Percentiles rank a stretch among this genome's conserved stretches.
Conservation (phyloP, 2,329 filamentous ascomycete genomes). For the Huntiella savannae region DNA sequence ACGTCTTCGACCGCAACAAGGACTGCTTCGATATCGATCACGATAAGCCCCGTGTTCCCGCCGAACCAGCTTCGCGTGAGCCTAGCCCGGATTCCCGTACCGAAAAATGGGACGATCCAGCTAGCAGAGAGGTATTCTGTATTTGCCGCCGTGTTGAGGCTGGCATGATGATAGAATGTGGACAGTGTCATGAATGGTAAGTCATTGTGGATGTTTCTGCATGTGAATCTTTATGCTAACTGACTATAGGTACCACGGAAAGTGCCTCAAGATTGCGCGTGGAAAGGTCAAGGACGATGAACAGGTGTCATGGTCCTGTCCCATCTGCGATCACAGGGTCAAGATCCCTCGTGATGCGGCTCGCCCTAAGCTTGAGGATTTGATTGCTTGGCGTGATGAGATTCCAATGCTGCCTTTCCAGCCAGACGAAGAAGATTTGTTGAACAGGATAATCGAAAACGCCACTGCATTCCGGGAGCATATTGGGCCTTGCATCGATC, state of each 20-base stretch:
- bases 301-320: constrained; percentile 68
- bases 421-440: constrained; percentile 76
- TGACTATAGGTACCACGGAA: constrained; percentile 68
- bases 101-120: constrained; percentile 41
- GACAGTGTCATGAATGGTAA: constrained; percentile 93
- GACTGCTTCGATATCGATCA: constrained; percentile 75
- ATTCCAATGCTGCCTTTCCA: constrained; percentile 71
- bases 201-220: constrained; percentile 17
- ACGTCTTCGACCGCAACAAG: constrained; percentile 73
- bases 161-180: constrained; percentile 99
- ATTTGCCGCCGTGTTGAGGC: constrained; percentile 87
- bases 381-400: constrained; percentile 69
- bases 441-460: constrained; percentile 71
- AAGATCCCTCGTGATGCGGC: constrained; percentile 94
- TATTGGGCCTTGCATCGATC: constrained; percentile 64
- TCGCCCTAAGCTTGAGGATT: constrained; percentile 81
- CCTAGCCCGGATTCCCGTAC: constrained; percentile 37
- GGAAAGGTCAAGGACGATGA: constrained; percentile 98
- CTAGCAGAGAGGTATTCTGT: constrained; percentile 70
- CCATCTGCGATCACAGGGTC: constrained; percentile 92
- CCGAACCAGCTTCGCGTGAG: constrained; percentile 79
- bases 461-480: constrained; percentile 71
- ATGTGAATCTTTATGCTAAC: not conserved
- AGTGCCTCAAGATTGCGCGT: constrained; percentile 90
- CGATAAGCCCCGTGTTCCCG: constrained; percentile 74